Evolutionary conservation across 1,139 yeast genomes (phyloP).

Genomic region (Kodamaea alishanica): DNA sequence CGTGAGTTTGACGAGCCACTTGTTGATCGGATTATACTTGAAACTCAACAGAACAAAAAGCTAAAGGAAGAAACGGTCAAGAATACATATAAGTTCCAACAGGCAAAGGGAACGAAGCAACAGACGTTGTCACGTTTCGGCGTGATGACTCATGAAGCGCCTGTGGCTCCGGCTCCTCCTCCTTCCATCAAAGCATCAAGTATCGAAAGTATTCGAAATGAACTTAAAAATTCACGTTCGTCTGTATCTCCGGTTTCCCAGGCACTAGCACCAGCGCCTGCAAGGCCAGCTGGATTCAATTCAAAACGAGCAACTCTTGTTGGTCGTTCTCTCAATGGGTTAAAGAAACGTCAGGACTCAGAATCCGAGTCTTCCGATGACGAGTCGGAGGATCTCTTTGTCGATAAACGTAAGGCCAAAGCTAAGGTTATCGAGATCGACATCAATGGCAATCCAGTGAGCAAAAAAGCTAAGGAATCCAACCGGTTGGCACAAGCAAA

Average conservation of each 20-base stretch:
- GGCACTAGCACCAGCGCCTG: conserved; percentile 55
- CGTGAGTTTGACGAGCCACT: conserved; percentile 48
- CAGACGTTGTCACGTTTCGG: conserved; percentile 52
- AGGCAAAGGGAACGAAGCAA: conserved; percentile 32
- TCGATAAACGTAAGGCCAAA: conserved; percentile 31
- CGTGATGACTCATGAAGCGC: conserved; percentile 32
- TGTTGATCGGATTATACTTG: conserved; percentile 50
- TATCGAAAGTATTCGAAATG: conserved; percentile 40
- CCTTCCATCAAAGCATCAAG: conserved; percentile 33
- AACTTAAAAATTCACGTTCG: conserved; percentile 28
- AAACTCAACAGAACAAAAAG: conserved; percentile 36
- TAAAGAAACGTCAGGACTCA: conserved; percentile 25
- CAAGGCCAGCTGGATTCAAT: conserved; percentile 85
- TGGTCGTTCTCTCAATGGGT: conserved; percentile 37
- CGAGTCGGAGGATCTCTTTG: conserved; percentile 38
- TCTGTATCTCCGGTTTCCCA: conserved; percentile 21
- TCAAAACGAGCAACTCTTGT: conserved; percentile 26
- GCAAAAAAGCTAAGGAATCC: conserved; percentile 12
- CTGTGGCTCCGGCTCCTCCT: conserved; percentile 40
- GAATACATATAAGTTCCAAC: conserved; percentile 21
- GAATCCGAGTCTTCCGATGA: conserved; percentile 34
- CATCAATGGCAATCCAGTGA: conserved; percentile 33
- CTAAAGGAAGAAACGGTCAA: conserved; percentile 8
- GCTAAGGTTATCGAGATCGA: conserved; percentile 40
- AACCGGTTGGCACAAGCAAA: conserved; percentile 36